These are phyloP conservation scores for Lentinula lateritia DNA, from an alignment of 768 basidiomycete species.

Conservation along the genomic window DNA sequence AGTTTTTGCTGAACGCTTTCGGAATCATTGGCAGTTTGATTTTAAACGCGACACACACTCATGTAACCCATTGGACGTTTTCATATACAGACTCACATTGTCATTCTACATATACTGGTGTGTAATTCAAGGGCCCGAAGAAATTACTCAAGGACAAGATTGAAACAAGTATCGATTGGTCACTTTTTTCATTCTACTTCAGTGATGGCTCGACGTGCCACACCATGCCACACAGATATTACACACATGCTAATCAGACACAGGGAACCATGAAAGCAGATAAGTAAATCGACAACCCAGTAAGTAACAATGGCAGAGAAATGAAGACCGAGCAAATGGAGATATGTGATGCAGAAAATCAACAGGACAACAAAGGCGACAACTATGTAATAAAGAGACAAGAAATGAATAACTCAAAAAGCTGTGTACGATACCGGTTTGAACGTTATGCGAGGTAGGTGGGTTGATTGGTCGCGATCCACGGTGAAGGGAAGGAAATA, in stretches of 20 bases:
- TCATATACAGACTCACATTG: too few species aligned
- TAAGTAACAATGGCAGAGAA: slow-evolving; percentile 4
- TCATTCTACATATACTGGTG: too few species aligned
- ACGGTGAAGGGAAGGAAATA: not conserved
- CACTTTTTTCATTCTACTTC: not conserved
- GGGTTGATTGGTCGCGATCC: not conserved
- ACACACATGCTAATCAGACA: not conserved
- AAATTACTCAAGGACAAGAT: not conserved
- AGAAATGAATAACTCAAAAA: not conserved
- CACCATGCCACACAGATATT: not conserved
- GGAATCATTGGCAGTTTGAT: too few species aligned
- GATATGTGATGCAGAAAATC: not conserved
- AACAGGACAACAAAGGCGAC: not conserved
- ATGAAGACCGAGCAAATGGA: not conserved
- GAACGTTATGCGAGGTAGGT: not conserved
- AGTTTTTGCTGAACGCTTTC: too few species aligned
- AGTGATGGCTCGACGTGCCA: not conserved
- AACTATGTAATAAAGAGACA: not conserved
- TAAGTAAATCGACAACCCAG: slow-evolving; percentile 5
- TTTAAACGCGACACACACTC: too few species aligned
- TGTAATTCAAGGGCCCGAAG: too few species aligned
- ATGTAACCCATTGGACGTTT: too few species aligned
- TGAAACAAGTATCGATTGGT: not conserved
- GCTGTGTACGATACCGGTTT: not conserved
- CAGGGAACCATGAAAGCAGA: slow-evolving; percentile 5